Percentiles rank a stretch among this genome's conserved stretches.
These are phyloP conservation scores for Hypoxylon subgilvum DNA, from an alignment of 495 filamentous ascomycete species.

Conservation along the genomic window DNA sequence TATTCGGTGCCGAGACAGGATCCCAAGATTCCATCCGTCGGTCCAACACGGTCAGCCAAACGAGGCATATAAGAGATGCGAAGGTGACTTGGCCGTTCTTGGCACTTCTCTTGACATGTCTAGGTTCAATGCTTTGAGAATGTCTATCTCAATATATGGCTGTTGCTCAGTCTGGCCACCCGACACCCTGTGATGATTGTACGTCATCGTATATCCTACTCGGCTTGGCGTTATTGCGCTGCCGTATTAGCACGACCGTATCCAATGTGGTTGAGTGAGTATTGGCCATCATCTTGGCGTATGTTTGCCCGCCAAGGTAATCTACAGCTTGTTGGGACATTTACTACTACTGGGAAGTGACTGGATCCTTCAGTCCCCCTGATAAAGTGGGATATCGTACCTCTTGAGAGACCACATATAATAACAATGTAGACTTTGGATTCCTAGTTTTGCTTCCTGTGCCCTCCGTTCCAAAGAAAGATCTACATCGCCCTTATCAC, in stretches of 20 bases:
- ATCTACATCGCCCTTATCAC: not conserved
- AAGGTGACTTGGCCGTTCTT: not conserved
- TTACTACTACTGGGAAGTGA: not conserved
- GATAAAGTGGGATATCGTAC: not conserved
- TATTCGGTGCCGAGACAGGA: not conserved
- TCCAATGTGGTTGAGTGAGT: not conserved
- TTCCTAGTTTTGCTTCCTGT: not conserved
- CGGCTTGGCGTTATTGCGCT: not conserved
- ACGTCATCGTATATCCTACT: not conserved
- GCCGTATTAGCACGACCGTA: not conserved
- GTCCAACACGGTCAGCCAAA: too few relatives aligned
- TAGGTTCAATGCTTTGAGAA: too few relatives aligned
- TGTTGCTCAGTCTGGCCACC: too few relatives aligned
- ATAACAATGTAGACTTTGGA: conserved; percentile 1
- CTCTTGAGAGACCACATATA: too few relatives aligned
- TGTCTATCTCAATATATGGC: too few relatives aligned
- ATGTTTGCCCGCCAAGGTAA: not conserved
- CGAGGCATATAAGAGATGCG: not conserved
- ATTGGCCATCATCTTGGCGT: not conserved
- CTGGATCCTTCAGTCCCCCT: not conserved
- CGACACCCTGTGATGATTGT: not conserved
- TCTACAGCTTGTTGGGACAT: not conserved
- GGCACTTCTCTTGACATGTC: not conserved
- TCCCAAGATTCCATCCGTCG: too few relatives aligned
- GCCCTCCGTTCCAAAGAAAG: not conserved